phyloP scores from a whole-genome alignment of 2,329 filamentous ascomycete species.

The Pestalotiopsis sp. region DNA sequence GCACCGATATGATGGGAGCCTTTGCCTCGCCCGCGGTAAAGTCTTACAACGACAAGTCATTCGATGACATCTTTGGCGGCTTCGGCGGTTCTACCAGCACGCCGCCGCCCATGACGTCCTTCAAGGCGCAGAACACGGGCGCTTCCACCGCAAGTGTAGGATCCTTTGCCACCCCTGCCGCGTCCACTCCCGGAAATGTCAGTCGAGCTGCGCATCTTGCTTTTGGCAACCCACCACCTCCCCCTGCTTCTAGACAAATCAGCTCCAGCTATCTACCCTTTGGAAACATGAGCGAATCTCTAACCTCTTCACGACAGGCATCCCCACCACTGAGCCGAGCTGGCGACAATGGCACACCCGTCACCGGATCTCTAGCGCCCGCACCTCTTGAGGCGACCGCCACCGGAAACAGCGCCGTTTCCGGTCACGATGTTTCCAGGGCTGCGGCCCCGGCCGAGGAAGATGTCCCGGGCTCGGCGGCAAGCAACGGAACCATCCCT shows the following conservation, averaged over 20 bases:
- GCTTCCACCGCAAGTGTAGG: conserved; percentile 56
- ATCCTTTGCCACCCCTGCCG: conserved; percentile 56
- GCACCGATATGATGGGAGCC: conserved; percentile 61
- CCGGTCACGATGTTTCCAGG: conserved; percentile 35
- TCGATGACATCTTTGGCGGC: conserved; percentile 86
- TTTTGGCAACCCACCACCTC: conserved; percentile 61
- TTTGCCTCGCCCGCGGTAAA: conserved; percentile 50
- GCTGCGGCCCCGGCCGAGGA: conserved; percentile 27
- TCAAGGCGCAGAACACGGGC: conserved; percentile 64
- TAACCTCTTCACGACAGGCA: conserved; percentile 77
- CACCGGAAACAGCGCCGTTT: conserved; percentile 38
- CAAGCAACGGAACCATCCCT: conserved; percentile 43
- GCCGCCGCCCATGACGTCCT: conserved; percentile 56
- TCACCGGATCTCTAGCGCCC: conserved; percentile 29
- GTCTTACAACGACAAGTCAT: conserved; percentile 65
- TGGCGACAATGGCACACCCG: conserved; percentile 36
- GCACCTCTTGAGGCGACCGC: conserved; percentile 40
- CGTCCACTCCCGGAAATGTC: conserved; percentile 63
- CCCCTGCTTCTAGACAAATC: conserved; percentile 76
- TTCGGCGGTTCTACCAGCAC: conserved; percentile 50
- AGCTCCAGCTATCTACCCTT: conserved; percentile 78
- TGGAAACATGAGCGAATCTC: conserved; percentile 65
- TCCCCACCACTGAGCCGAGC: conserved; percentile 73
- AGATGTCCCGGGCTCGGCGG: conserved; percentile 26
- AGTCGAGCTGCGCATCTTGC: conserved; percentile 62